Evolutionary conservation across 2,329 filamentous ascomycete species (phyloP), one percentile per base, ranked within the genome.

Genomic region (Hypoxylon sp.): DNA sequence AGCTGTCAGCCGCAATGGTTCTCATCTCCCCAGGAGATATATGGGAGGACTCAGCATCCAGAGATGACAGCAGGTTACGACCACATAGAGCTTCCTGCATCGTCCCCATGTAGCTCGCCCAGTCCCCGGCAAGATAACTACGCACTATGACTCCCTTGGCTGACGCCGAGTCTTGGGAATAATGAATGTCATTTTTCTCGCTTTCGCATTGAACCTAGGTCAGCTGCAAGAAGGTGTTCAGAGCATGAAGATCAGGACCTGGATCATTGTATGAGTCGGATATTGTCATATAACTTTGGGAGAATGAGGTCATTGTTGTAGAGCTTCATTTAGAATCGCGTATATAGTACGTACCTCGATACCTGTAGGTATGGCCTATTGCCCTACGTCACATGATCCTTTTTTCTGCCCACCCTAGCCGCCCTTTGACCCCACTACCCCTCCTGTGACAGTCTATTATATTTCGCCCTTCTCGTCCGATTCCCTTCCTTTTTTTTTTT

Each of bases 401-500:
- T 19, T 37, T 44, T 65, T 47, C 58, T 65, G 65, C 65, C 65
- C 1, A 10, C 3, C 0, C 50, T 52, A 17, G 54, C 65, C 62
- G 54, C 65, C 46, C 39, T 4, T 1, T 0, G 11, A 26, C 30
- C 30, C 30, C 2, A 11, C 30, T 11, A 34, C 30, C 30, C 30
- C 30, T 34, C 30, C 30, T 13, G 13, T 34, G 8, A 4, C 5
- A 15, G n/a, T 3, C 2, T 6, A 70, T 74, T 74, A 73, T 70
- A 74, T 59, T 48, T 6, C 37, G 20, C 4, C 3, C 30, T 20
- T 50, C 65, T 47, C 54, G 51, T 56, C 37, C 3, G 2, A 17
- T 59, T 67, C 69, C 32, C 1, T 43, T 46, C 26, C 19, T 53
- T 81, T 78, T 81, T 80, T 81, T 80, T 81, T 79, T n/a, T 65